Evolutionary conservation across 129 eudicot genomes (phyloP).

Genomic region (Smallanthus sonchifolius): DNA sequence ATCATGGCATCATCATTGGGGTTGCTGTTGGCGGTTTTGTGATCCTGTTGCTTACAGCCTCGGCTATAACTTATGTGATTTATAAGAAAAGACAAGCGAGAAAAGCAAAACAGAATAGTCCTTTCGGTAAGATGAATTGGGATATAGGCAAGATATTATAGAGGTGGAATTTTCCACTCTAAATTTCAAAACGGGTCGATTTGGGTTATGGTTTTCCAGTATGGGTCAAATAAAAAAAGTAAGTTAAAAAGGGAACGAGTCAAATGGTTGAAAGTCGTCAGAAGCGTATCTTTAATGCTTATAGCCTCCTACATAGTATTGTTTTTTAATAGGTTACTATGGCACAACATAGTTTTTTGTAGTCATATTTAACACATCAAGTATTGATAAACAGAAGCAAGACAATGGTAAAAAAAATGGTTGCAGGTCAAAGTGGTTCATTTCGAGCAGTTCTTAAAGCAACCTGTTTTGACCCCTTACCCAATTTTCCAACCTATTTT

Average conservation of each 20-base stretch:
- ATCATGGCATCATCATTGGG: conserved; percentile 54
- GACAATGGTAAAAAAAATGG: not conserved
- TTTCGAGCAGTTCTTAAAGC: not conserved
- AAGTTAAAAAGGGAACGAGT: not conserved
- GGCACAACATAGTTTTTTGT: not conserved
- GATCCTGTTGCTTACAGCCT: conserved; percentile 39
- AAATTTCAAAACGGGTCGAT: not conserved
- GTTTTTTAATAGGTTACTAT: not conserved
- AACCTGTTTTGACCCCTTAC: not conserved
- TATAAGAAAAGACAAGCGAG: conserved; percentile 49
- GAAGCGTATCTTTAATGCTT: not conserved
- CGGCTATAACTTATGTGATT: conserved; percentile 54
- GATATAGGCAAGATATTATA: not conserved
- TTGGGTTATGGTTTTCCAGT: not conserved
- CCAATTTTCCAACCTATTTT: not conserved
- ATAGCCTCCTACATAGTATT: not conserved
- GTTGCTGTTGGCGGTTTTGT: conserved; percentile 50
- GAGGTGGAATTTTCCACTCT: not conserved
- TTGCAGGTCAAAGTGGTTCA: not conserved
- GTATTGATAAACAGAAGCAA: not conserved
- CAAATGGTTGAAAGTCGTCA: not conserved
- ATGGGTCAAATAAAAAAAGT: not conserved
- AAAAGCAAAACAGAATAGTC: conserved; percentile 42
- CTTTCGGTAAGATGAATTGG: conserved; percentile 54
- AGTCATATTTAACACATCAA: not conserved